phyloP scores from a whole-genome alignment of 371 early-diverging fungal species.

The Funneliformis caledonium region DNA sequence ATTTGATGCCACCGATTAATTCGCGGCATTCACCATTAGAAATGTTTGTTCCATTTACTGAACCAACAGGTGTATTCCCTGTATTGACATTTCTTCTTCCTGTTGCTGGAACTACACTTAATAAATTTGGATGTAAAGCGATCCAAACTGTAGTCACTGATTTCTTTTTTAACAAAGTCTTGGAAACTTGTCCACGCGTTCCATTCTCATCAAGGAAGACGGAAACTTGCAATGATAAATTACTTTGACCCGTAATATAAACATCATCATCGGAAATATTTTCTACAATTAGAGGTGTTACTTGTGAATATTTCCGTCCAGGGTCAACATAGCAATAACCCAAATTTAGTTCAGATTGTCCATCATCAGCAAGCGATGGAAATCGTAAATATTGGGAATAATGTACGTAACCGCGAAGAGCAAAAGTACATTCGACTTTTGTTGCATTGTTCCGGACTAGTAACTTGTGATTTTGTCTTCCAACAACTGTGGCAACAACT shows the following conservation, averaged over 20 bases:
- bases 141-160: conserved; percentile 72
- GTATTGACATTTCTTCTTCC: conserved; percentile 36
- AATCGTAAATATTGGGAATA: conserved; percentile 65
- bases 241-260: conserved; percentile 74
- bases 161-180: conserved; percentile 59
- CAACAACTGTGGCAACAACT: conserved; percentile 55
- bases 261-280: conserved; percentile 73
- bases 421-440: conserved; percentile 52
- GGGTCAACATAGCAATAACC: conserved; percentile 85
- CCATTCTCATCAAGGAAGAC: conserved; percentile 76
- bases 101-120: conserved; percentile 47
- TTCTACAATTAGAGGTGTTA: conserved; percentile 71
- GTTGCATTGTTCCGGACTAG: conserved; percentile 50
- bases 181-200: conserved; percentile 64
- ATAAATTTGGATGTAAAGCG: conserved; percentile 79
- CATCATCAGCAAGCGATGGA: conserved; percentile 62
- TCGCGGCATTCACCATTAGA: conserved; percentile 66
- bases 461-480: conserved; percentile 62
- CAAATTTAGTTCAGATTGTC: conserved; percentile 69
- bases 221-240: conserved; percentile 80
- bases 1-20: conserved; percentile 84
- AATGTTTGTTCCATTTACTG: conserved; percentile 31
- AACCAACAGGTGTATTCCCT: conserved; percentile 19
- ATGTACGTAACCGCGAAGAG: conserved; percentile 64
- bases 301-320: conserved; percentile 75